Evolutionary conservation across 169 alveolate genomes (phyloP), one percentile per base, ranked within the genome.

Genomic region (Plasmodium yoelii): DNA sequence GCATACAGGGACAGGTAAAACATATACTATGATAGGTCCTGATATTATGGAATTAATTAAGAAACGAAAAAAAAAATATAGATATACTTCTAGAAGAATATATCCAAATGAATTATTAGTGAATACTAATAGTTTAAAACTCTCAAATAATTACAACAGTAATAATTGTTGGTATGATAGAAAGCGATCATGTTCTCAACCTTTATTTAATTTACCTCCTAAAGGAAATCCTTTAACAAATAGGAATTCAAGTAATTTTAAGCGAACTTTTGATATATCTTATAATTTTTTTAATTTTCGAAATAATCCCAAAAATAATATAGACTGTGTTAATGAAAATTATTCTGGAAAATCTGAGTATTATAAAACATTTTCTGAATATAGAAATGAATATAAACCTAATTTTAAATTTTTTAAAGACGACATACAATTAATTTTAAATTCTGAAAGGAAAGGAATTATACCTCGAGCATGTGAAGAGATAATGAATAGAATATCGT

Each of bases 1-100:
- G 6, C 95, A 93, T 56, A 93, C 95, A n/a, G 95, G 95, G 28
- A 93, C 95, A 10, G 95, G 95, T 6, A 93, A 93, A 72, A 93
- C 95, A 0, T 93, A 69, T 46, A 93, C 95, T 18, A 93, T 93
- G 94, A 89, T 93, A 51, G 95, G 95, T 15, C 94, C 95, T 13
- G 95, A 93, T 39, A 55, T 93, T 42, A 80, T 93, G 87, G 93
- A 80, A 65, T 64, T 86, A 63, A 86, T 86, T 70, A 86, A 86
- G 24, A 69, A 63, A 44, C 69, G 64, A 72, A 86, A 47, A 51
- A 86, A 64, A 60, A 86, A 28, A 70, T 59, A 19, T n/a, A 60
- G 59, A 26, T 24, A 55, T 19, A 15, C 65, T 13, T 44, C 24
- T 22, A 68, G 53, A 39, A 72, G 69, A 60, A 47, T 70, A 18